These are phyloP conservation scores for Solanum piurae DNA, from an alignment of 257 asterid genomes.

Conservation along the genomic window DNA sequence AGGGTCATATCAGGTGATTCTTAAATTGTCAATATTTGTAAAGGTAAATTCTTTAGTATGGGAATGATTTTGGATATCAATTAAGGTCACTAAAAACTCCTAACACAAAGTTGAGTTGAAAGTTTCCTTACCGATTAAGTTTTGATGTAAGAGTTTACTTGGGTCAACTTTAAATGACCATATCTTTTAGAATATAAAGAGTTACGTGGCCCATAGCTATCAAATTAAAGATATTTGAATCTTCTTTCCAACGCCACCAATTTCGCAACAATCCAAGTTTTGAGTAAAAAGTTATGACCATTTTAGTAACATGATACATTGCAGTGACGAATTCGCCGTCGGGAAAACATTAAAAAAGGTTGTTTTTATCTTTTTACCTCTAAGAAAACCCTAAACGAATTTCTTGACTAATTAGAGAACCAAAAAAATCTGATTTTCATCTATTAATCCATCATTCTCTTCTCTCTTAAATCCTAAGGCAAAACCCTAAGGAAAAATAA, in stretches of 20 bases:
- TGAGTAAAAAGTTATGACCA: not conserved
- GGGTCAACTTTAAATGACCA: not conserved
- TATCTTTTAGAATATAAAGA: too few relatives aligned
- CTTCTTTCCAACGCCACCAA: not conserved
- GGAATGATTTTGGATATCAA: not conserved
- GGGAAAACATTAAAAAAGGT: not conserved
- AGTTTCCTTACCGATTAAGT: not conserved
- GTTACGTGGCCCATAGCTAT: not conserved
- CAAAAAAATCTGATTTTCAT: too few relatives aligned
- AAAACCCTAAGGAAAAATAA: not conserved
- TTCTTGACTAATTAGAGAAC: too few relatives aligned
- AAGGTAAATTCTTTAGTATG: not conserved
- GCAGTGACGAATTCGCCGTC: not conserved
- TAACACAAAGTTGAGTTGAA: not conserved
- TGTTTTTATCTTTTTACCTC: not conserved
- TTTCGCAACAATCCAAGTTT: not conserved
- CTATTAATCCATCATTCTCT: not conserved
- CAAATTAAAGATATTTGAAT: too few relatives aligned
- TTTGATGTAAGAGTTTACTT: not conserved
- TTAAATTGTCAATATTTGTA: too few relatives aligned
- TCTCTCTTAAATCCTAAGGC: not conserved
- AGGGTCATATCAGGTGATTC: not conserved
- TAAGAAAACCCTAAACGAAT: too few relatives aligned
- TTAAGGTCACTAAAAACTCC: not conserved
- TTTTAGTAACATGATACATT: too few relatives aligned